These are phyloP conservation scores for Amanita rimosa DNA, from an alignment of 768 basidiomycete species.

Conservation along the genomic window DNA sequence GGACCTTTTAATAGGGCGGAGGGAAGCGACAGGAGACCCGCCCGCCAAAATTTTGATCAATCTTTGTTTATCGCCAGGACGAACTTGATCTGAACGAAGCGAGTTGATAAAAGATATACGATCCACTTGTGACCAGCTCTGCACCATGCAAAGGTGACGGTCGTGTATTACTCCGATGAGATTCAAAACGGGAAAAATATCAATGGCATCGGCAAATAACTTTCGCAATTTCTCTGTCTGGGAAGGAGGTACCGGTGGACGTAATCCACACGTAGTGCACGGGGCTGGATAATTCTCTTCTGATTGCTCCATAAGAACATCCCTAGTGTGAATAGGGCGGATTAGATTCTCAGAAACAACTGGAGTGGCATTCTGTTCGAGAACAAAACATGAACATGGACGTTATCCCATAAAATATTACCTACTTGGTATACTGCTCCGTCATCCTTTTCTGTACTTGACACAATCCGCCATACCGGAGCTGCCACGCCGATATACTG, in stretches of 20 bases:
- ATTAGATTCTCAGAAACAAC: not conserved
- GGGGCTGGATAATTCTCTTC: not conserved
- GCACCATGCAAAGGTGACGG: slow-evolving; percentile 7
- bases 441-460: not conserved
- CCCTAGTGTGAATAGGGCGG: not conserved
- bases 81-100: not conserved
- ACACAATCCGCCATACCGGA: not conserved
- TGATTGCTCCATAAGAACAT: not conserved
- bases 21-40: not conserved
- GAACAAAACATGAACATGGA: not conserved
- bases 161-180: slow-evolving; percentile 7
- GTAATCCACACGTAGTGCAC: slow-evolving; percentile 5
- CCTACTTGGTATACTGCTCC: not conserved
- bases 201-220: slow-evolving; percentile 2
- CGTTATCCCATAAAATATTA: not conserved
- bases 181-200: slow-evolving; percentile 3
- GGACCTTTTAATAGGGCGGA: not conserved
- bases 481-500: not conserved
- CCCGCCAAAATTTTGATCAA: not conserved
- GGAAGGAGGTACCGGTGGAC: not conserved
- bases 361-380: not conserved
- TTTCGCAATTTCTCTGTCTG: not conserved
- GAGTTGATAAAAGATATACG: not conserved
- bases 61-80: not conserved
- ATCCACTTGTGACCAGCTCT: slow-evolving; percentile 1